phyloP scores from a whole-genome alignment of 768 basidiomycete species.

The Grammothele lineata region DNA sequence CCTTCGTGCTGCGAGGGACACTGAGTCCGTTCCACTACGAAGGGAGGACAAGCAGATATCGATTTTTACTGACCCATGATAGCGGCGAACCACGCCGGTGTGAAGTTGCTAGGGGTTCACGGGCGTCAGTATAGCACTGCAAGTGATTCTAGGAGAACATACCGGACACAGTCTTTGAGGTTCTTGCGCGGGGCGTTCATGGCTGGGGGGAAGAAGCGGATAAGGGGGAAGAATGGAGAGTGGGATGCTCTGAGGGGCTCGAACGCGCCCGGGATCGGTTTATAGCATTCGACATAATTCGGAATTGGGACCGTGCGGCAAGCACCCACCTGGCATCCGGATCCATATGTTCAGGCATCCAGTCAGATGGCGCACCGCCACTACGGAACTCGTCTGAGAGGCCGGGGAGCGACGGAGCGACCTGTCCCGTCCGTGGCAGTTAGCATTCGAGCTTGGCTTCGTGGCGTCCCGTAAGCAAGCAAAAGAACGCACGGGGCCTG shows the following conservation, averaged over 20 bases:
- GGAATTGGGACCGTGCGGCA: not conserved
- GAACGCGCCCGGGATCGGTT: not conserved
- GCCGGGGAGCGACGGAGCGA: not conserved
- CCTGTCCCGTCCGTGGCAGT: too few relatives aligned
- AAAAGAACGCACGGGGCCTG: too few relatives aligned
- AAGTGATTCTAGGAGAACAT: conserved; percentile 1
- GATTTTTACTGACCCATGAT: conserved; percentile 42
- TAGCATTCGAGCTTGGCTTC: too few relatives aligned
- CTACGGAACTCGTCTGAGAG: not conserved
- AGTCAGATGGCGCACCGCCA: conserved; percentile 14
- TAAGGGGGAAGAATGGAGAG: not conserved
- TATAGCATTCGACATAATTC: not conserved
- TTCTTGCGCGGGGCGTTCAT: conserved; percentile 24
- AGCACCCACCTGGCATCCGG: too few relatives aligned
- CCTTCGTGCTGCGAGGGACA: too few relatives aligned
- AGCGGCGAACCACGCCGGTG: conserved; percentile 52
- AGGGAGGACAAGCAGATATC: not conserved
- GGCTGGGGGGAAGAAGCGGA: not conserved
- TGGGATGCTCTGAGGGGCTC: not conserved
- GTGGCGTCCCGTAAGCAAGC: too few relatives aligned
- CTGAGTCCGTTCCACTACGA: too few relatives aligned
- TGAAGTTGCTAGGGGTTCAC: conserved; percentile 38
- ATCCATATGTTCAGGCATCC: not conserved
- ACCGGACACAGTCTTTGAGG: conserved; percentile 34
- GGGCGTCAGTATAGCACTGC: not conserved